Evolutionary conservation across 139 green algal species (phyloP), one percentile per base, ranked within the genome.

Genomic region (Tetradesmus obliquus): DNA sequence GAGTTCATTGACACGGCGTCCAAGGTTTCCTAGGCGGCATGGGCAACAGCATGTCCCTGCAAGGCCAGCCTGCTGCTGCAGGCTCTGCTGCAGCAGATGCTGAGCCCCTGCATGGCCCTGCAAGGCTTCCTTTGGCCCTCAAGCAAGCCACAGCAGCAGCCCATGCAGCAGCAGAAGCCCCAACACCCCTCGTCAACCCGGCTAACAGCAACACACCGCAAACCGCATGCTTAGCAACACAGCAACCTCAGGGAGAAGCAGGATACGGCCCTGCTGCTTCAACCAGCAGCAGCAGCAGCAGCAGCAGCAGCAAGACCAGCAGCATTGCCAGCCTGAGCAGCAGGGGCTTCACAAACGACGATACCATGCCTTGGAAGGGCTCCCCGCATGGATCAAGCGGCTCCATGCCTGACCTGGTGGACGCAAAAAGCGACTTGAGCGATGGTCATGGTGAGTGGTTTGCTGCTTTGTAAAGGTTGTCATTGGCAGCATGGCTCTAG

Each of bases 311-410:
- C 32, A 45, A 45, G 32, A 45, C 32, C 32, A 58, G 79, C 13
- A 20, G 55, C 79, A 55, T 12, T 86, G 12, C 81, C 8, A 66
- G 5, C 9, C 32, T 74, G 55, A 24, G 15, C 17, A 51, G 82
- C 82, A 87, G 82, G 55, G 24, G 82, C 55, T 87, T 74, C 55
- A 74, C 55, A 12, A 55, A 74, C 9, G 82, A 87, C 8, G 82
- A 87, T 10, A 87, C 82, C 13, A 87, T 87, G 82, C 82, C 82
- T 20, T 76, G 66, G 66, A 76, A 19, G 66, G 66, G 66, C 66
- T 76, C 66, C 15, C 66, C 66, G 17, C 66, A 76, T 76, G 66
- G 66, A 0, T 76, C 66, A 24, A 17, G n/a, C 1, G 66, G 17
- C 66, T 76, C 66, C 15, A n/a, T 76, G 66, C 66, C 66, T 76